These are phyloP conservation scores for Xerocomellus amylosporus DNA, from an alignment of 768 basidiomycete genomes.

Conservation along the genomic window DNA sequence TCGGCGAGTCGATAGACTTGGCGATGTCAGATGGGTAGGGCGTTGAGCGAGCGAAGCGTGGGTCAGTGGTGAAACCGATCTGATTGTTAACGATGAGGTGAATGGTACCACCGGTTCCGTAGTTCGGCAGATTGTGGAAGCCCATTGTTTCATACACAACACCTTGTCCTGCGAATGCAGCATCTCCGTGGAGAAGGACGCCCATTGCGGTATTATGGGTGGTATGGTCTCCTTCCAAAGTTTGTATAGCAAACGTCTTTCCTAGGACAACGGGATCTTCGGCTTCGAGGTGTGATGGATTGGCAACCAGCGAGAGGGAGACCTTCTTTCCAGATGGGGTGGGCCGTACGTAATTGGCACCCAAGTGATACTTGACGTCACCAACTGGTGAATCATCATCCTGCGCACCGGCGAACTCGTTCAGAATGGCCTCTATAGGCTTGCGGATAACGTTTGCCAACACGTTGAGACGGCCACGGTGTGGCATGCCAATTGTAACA, in stretches of 20 bases:
- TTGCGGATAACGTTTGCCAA: conserved; percentile 98
- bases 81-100: conserved; percentile 99
- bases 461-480: conserved; percentile 97
- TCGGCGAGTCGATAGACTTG: conserved; percentile 96
- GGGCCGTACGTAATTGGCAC: conserved; percentile 97
- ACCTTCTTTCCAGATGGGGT: conserved; percentile 99
- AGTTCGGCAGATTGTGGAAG: conserved; percentile 90
- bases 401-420: conserved; percentile 85
- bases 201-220: conserved; percentile 87
- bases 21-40: conserved; percentile 98
- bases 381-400: conserved; percentile 81
- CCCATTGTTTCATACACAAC: conserved; percentile 99
- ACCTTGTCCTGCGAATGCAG: conserved; percentile 97
- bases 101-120: conserved; percentile 97
- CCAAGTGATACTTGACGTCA: conserved; percentile 99
- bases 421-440: conserved; percentile 95
- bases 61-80: conserved; percentile 98
- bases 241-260: conserved; percentile 96
- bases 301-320: conserved; percentile 94
- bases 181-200: conserved; percentile 95
- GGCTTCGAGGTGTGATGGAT: conserved; percentile 97
- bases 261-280: conserved; percentile 98
- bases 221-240: conserved; percentile 84
- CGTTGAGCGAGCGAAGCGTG: conserved; percentile 94
- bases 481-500: conserved; percentile 98